Percentiles rank a stretch among this genome's conserved stretches.
Evolutionary conservation across 441 rosid species (phyloP).

Genomic region (Euphorbia corollata): DNA sequence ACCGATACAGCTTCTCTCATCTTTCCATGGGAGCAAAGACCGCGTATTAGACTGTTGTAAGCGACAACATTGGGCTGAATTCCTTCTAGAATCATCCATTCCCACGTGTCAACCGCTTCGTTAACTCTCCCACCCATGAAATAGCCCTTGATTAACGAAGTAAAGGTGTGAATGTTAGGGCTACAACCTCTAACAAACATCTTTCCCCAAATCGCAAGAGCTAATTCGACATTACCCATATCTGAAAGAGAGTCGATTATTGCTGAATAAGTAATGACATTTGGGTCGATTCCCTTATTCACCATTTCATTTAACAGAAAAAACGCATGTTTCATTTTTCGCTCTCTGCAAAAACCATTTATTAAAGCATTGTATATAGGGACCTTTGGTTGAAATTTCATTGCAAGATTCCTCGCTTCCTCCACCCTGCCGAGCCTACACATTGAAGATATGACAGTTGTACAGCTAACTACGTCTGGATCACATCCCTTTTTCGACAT

Average conservation of each 20-base stretch:
- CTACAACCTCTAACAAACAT: slow-evolving; percentile 65
- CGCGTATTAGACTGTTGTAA: slow-evolving; percentile 55
- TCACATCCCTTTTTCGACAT: slow-evolving; percentile 59
- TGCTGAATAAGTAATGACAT: slow-evolving; percentile 67
- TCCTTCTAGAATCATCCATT: slow-evolving; percentile 41
- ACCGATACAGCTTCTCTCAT: slow-evolving; percentile 46
- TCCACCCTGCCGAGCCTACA: slow-evolving; percentile 61
- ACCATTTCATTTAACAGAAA: slow-evolving; percentile 43
- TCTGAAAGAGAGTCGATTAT: slow-evolving; percentile 50
- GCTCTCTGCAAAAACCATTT: slow-evolving; percentile 49
- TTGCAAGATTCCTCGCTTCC: slow-evolving; percentile 56
- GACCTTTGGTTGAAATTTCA: slow-evolving; percentile 43
- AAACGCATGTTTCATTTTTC: slow-evolving; percentile 45
- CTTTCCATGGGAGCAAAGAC: slow-evolving; percentile 52
- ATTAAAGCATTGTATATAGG: slow-evolving; percentile 66
- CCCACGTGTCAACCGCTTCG: slow-evolving; percentile 62
- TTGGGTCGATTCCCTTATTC: slow-evolving; percentile 45
- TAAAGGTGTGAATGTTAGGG: slow-evolving; percentile 59
- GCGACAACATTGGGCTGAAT: slow-evolving; percentile 52
- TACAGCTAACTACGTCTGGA: slow-evolving; percentile 75
- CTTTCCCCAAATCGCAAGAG: slow-evolving; percentile 54
- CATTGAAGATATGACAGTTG: slow-evolving; percentile 66
- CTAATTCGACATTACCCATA: slow-evolving; percentile 38
- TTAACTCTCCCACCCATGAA: slow-evolving; percentile 37
- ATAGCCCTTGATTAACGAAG: slow-evolving; percentile 71